Evolutionary conservation across 202 grass and related monocot genomes (phyloP).

Genomic region (Schoenoplectus triqueter): DNA sequence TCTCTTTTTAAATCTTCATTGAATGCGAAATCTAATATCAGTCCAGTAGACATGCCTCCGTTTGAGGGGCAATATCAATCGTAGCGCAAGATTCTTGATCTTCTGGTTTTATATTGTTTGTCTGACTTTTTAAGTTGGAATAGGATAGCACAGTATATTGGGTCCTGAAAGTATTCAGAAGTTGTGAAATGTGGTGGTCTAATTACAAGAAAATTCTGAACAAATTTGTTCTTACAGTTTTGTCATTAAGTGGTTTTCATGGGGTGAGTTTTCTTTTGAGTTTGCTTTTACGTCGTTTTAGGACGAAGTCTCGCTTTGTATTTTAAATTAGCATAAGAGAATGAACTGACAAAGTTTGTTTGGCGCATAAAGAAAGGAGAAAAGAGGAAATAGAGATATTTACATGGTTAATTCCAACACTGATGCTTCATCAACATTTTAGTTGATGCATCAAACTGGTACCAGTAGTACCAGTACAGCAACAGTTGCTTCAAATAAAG

Average conservation of each 20-base stretch:
- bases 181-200: neutral
- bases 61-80: neutral
- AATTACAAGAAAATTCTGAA: neutral
- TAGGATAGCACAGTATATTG: neutral
- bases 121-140: neutral
- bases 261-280: neutral
- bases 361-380: neutral
- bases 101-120: neutral
- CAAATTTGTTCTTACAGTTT: slow-evolving; percentile 1
- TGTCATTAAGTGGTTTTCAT: neutral
- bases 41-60: neutral
- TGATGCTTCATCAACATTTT: neutral
- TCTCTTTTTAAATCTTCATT: neutral
- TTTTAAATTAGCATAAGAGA: neutral
- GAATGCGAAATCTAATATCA: neutral
- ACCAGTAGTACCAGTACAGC: neutral
- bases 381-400: slow-evolving; percentile 13
- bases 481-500: slow-evolving; percentile 14
- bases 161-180: neutral
- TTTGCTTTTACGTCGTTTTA: neutral
- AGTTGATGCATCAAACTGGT: slow-evolving; percentile 23
- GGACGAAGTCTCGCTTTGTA: neutral
- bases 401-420: slow-evolving; percentile 4
- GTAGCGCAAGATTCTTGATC: neutral
- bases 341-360: neutral